These are phyloP conservation scores for Neurospora tetrasperma DNA, from an alignment of 495 filamentous ascomycete species.

Conservation along the genomic window DNA sequence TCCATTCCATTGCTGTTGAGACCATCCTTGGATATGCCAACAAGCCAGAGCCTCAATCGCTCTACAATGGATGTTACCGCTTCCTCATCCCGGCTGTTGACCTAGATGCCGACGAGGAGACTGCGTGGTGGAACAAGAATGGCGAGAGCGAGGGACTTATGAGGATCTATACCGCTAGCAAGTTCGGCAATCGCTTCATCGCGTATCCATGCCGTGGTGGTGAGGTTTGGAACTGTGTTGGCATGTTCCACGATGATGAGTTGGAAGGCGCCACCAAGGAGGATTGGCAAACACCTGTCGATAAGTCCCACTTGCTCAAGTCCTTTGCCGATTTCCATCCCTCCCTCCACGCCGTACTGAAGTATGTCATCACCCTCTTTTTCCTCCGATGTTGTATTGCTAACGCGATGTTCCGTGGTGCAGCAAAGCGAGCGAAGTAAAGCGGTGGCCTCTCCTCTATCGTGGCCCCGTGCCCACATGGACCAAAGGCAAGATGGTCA, in stretches of 20 bases:
- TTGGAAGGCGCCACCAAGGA: constrained; percentile 11
- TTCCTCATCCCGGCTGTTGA: constrained; percentile 33
- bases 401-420: background rate
- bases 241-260: constrained; percentile 27
- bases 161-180: constrained; percentile 20
- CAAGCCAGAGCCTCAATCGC: constrained; percentile 16
- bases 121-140: constrained; percentile 22
- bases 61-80: constrained; percentile 32
- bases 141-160: constrained; percentile 20
- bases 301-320: constrained; percentile 17
- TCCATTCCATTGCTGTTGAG: constrained; percentile 29
- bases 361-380: constrained; percentile 5
- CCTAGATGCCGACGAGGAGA: constrained; percentile 25
- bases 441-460: constrained; percentile 35
- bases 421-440: constrained; percentile 31
- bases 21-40: constrained; percentile 17
- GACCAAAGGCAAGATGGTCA: constrained; percentile 28
- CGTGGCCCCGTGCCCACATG: constrained; percentile 26
- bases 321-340: constrained; percentile 18
- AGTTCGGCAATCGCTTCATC: constrained; percentile 25
- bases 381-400: background rate
- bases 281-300: constrained; percentile 24
- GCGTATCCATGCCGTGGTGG: constrained; percentile 38
- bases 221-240: constrained; percentile 35
- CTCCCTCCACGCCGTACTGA: constrained; percentile 11